Base-by-base conservation (phyloP, 2,329 filamentous ascomycete genomes). In the Sporothrix protearum region DNA sequence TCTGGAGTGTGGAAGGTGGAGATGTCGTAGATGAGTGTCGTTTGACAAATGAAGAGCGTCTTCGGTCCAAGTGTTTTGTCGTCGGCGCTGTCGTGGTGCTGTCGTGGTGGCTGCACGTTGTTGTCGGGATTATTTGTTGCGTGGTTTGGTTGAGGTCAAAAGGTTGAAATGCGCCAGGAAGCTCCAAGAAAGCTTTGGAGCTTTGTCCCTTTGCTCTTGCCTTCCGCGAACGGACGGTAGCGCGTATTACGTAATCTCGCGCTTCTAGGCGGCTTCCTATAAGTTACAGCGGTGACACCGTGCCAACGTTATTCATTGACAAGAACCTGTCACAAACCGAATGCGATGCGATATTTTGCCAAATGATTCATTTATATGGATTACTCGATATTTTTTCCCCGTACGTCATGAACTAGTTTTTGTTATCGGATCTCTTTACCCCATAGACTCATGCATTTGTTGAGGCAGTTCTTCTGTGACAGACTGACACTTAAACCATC, bases 161-260 rank as follows among this genome's bases (percentile, higher is more conserved):
- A 14, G 4, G 66, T 14, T 28, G 47, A n/a, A 42, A 53, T 30
- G 22, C n/a, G 49, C 47, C 30, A 28, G 14, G 19, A 16, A 68
- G 49, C 66, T 55, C n/a, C 64, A 22, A 30, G 33, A 68, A 45
- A 28, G 30, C 22, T 55, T 42, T 39, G 49, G 66, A 45, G 49
- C 66, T 68, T 68, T 68, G 30, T 28, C n/a, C 30, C 25, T 16
- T 47, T 47, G 39, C 39, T 42, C 39, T 68, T 28, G 19, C 4
- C 66, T 25, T 45, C 49, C 33, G 64, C 30, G 47, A 67, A 67
- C 64, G 45, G 63, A 22, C 28, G n/a, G 64, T 53, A 47, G 64
- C 47, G 64, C 22, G 33, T 55, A 33, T 69, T 69, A 69, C 67
- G 10, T 69, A 69, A 69, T 28, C 64, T 10, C 22, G 7, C 1